These are phyloP conservation scores for Fraxinus quadrangulata DNA, from an alignment of 257 asterid species.

Conservation along the genomic window DNA sequence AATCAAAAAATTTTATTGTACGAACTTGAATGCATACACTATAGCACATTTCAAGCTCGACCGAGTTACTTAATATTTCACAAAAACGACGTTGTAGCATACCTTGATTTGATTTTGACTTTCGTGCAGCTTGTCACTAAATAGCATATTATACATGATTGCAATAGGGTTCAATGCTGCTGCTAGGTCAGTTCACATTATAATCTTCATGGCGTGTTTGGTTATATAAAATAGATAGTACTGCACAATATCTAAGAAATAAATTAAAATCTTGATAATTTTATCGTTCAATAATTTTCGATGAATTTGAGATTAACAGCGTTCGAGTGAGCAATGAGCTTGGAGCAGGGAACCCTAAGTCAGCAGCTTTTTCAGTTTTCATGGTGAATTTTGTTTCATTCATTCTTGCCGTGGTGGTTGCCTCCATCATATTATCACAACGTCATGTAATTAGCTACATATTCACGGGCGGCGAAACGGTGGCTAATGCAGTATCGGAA, in stretches of 20 bases:
- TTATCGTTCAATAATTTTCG: no score
- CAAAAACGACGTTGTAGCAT: no score
- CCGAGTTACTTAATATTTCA: no score
- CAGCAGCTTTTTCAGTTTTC: slow-evolving; percentile 52
- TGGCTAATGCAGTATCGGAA: slow-evolving; percentile 58
- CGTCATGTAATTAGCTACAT: slow-evolving; percentile 54
- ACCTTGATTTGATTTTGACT: background rate
- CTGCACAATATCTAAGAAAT: no score
- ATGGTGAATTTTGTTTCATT: slow-evolving; percentile 46
- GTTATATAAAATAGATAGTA: no score
- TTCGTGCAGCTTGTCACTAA: slow-evolving; percentile 49
- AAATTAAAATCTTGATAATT: no score
- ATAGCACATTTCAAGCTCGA: background rate
- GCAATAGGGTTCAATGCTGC: slow-evolving; percentile 65
- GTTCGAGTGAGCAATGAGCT: slow-evolving; percentile 67
- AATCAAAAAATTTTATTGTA: background rate
- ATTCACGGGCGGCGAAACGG: slow-evolving; percentile 56
- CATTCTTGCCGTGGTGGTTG: slow-evolving; percentile 40
- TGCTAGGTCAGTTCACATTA: slow-evolving; percentile 38
- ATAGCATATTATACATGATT: slow-evolving; percentile 47
- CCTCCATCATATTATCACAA: slow-evolving; percentile 30
- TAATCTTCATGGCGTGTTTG: no score
- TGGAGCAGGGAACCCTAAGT: slow-evolving; percentile 57
- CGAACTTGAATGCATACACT: no score
- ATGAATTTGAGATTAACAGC: slow-evolving; percentile 19